These are phyloP conservation scores for Bolboschoenoplectus hybrid DNA, from an alignment of 202 grass and related monocot genomes.

Conservation along the genomic window DNA sequence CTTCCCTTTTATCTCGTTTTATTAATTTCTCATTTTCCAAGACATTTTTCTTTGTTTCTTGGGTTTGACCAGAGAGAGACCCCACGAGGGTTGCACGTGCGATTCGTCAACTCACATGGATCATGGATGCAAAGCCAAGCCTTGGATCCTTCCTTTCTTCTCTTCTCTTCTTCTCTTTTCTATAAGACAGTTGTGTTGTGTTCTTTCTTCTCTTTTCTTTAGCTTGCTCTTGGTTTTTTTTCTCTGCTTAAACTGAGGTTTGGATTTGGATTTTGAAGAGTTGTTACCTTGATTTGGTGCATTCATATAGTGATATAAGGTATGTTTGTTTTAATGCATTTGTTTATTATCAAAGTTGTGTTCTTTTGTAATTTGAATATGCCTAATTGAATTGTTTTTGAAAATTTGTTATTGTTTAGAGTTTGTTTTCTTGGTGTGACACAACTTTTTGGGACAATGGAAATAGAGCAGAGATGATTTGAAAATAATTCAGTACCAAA, in stretches of 20 bases:
- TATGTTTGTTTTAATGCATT: neutral
- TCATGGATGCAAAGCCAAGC: neutral
- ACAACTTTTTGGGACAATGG: neutral
- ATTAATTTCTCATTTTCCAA: neutral
- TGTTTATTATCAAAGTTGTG: neutral
- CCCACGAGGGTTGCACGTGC: neutral
- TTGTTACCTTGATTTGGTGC: neutral
- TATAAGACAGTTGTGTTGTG: neutral
- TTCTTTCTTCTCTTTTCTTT: conserved; percentile 1
- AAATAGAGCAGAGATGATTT: neutral
- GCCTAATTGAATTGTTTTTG: neutral
- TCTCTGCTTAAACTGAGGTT: neutral
- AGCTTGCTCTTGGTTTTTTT: neutral
- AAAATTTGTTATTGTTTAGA: neutral
- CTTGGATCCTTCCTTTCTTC: neutral
- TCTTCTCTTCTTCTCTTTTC: neutral
- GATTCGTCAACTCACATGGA: conserved; percentile 6
- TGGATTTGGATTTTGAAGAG: conserved; percentile 3
- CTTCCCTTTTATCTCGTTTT: neutral
- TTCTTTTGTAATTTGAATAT: neutral
- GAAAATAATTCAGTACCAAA: neutral
- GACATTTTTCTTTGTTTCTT: conserved; percentile 5
- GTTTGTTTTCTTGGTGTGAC: neutral
- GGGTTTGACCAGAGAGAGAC: conserved; percentile 24
- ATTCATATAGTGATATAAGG: neutral